Evolutionary conservation across 1,284 basidiomycete species (phyloP).

Genomic region (Moniliophthora roreri): DNA sequence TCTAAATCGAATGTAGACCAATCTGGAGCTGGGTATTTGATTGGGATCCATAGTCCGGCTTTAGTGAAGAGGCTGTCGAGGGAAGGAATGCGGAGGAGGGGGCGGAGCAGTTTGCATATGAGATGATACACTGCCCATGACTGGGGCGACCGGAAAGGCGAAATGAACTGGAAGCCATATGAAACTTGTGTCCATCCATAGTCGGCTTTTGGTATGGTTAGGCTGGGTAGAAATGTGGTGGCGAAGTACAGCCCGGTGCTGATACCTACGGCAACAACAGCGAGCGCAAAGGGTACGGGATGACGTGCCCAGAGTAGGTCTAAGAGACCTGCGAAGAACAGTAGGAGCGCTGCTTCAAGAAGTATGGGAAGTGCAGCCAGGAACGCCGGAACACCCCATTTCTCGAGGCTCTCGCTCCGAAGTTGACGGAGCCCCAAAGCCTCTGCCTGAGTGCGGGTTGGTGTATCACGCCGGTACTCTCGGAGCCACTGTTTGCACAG

Average conservation of each 20-base stretch:
- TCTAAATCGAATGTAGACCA: no score
- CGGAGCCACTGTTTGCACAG: slow-evolving; percentile 13
- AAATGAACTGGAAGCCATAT: no score
- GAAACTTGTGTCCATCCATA: no score
- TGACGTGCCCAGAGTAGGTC: slow-evolving; percentile 3
- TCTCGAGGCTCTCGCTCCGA: not conserved
- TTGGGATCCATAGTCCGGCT: no score
- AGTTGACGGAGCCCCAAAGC: not conserved
- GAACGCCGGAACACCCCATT: not conserved
- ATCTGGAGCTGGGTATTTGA: no score
- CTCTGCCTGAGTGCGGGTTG: not conserved
- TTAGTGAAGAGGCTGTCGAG: no score
- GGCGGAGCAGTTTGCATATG: no score
- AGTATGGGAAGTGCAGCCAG: not conserved
- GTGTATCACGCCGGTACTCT: slow-evolving; percentile 6
- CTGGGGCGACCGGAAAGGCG: no score
- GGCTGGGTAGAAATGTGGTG: not conserved
- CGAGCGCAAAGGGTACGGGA: not conserved
- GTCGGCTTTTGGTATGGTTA: no score
- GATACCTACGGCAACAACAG: not conserved
- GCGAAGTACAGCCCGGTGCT: not conserved
- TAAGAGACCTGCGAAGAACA: slow-evolving; percentile 2
- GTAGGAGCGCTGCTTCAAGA: not conserved
- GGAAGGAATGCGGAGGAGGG: no score
- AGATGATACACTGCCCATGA: no score